These are phyloP conservation scores for Postia placenta DNA, from an alignment of 768 basidiomycete genomes.

Conservation along the genomic window DNA sequence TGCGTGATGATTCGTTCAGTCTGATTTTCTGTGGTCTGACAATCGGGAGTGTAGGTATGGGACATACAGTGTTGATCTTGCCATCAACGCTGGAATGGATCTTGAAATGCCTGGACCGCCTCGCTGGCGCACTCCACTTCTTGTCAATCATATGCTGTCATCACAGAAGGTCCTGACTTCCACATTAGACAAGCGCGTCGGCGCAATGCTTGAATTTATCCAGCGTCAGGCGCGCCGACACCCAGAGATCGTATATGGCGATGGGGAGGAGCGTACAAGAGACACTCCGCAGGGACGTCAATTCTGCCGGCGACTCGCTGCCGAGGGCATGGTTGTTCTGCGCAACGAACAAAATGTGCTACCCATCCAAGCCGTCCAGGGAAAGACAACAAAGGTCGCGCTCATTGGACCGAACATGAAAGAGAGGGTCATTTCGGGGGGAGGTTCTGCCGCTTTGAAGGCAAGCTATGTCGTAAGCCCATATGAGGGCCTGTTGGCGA, in stretches of 20 bases:
- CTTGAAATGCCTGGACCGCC: constrained; percentile 42
- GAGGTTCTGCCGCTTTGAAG: constrained; percentile 67
- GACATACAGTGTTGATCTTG: constrained; percentile 34
- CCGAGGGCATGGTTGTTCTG: constrained; percentile 59
- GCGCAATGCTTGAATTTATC: constrained; percentile 46
- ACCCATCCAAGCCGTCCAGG: constrained; percentile 35
- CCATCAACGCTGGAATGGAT: constrained; percentile 42
- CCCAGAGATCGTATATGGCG: constrained; percentile 56
- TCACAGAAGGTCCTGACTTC: constrained; percentile 43
- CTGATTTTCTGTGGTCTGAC: too few species aligned
- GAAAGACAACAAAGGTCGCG: constrained; percentile 42
- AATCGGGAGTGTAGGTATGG: constrained; percentile 28
- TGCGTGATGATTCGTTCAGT: constrained; percentile 13
- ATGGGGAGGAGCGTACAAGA: constrained; percentile 50
- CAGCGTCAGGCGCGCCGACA: constrained; percentile 51
- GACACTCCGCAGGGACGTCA: constrained; percentile 45
- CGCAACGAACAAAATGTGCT: constrained; percentile 55
- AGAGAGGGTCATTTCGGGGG: constrained; percentile 62
- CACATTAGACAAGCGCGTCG: constrained; percentile 46
- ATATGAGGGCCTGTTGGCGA: constrained; percentile 49
- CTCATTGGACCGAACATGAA: constrained; percentile 68
- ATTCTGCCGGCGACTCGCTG: constrained; percentile 52
- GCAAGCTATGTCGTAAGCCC: constrained; percentile 61
- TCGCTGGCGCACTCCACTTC: constrained; percentile 33
- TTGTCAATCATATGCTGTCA: constrained; percentile 33